These are phyloP conservation scores for Cantharellus cinnabarinus DNA, from an alignment of 768 basidiomycete genomes.

Conservation along the genomic window DNA sequence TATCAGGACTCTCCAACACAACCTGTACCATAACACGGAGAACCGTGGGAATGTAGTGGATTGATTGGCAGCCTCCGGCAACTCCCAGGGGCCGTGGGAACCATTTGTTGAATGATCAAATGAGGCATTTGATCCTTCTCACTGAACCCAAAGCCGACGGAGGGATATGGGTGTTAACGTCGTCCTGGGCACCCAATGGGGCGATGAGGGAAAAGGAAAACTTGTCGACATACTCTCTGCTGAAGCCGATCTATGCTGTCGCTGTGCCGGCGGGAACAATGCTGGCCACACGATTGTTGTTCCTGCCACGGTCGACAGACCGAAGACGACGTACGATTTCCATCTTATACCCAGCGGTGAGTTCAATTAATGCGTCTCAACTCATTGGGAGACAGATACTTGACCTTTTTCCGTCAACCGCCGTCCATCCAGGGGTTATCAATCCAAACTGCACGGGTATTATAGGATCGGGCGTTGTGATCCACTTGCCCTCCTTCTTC, in stretches of 20 bases:
- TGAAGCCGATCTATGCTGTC: conserved; percentile 76
- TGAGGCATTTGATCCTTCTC: too few species aligned
- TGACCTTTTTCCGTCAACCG: neutral
- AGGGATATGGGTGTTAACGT: conserved; percentile 29
- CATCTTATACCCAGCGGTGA: conserved; percentile 85
- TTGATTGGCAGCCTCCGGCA: too few species aligned
- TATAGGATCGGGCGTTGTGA: conserved; percentile 89
- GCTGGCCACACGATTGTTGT: conserved; percentile 97
- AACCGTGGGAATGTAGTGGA: too few species aligned
- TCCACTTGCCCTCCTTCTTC: conserved; percentile 92
- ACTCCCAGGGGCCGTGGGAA: too few species aligned
- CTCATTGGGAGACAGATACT: neutral
- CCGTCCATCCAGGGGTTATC: conserved; percentile 40
- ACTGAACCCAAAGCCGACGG: too few species aligned
- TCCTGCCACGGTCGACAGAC: conserved; percentile 41
- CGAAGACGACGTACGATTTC: conserved; percentile 78
- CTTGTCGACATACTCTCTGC: conserved; percentile 90
- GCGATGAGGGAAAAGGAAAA: conserved; percentile 88
- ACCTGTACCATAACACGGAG: too few species aligned
- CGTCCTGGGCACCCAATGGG: conserved; percentile 80
- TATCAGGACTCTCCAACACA: too few species aligned
- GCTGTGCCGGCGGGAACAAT: conserved; percentile 97
- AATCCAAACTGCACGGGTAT: conserved; percentile 71
- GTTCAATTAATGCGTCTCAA: conserved; percentile 11
- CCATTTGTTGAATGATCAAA: too few species aligned